Evolutionary conservation across 768 basidiomycete genomes (phyloP).

Genomic region (Phanerochaete sordida): DNA sequence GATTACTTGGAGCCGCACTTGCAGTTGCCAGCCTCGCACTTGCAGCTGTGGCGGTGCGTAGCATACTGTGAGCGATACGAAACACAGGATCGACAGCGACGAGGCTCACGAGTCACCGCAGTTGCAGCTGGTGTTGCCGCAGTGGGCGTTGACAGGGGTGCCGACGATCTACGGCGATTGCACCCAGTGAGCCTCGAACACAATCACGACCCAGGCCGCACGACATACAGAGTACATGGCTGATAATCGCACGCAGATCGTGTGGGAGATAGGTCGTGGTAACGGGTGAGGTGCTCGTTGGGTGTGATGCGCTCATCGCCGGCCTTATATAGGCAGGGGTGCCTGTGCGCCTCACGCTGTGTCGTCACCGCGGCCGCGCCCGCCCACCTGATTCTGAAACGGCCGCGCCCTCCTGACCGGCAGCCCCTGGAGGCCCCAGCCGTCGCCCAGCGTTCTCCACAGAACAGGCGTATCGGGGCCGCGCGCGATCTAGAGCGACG

Average conservation of each 20-base stretch:
- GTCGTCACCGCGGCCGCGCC: too few species aligned
- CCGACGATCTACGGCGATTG: not conserved
- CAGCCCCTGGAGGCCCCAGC: too few species aligned
- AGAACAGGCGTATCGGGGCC: too few species aligned
- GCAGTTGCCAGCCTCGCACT: constrained; percentile 1
- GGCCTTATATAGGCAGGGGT: not conserved
- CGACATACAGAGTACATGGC: not conserved
- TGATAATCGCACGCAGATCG: not conserved
- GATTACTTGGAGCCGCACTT: not conserved
- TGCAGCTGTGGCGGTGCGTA: not conserved
- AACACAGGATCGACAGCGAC: not conserved
- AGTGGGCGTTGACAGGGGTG: not conserved
- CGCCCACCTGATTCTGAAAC: too few species aligned
- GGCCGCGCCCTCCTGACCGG: too few species aligned
- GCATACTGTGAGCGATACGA: not conserved
- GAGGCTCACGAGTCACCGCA: not conserved
- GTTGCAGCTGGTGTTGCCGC: constrained; percentile 4
- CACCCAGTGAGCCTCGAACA: too few species aligned
- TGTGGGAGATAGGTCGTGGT: not conserved
- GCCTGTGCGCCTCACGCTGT: too few species aligned
- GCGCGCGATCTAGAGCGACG: too few species aligned
- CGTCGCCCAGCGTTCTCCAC: too few species aligned
- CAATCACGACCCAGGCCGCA: not conserved
- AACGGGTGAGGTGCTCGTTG: not conserved
- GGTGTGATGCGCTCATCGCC: not conserved